These are phyloP conservation scores for Neofusicoccum cordaticola DNA, from an alignment of 2,329 filamentous ascomycete species.

Conservation along the genomic window DNA sequence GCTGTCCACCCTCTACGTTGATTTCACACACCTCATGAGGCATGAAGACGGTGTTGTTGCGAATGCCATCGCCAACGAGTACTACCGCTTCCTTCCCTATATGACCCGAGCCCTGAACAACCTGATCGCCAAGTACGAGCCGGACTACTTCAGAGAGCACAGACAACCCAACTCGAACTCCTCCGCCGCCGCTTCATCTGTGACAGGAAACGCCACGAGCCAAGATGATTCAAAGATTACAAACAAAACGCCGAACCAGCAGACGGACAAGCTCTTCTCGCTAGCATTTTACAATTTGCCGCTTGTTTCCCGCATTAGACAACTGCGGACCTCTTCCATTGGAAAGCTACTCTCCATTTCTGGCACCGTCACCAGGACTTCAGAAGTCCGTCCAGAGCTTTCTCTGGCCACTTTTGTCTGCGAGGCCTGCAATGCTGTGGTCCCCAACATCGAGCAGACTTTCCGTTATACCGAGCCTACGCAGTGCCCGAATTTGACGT, in stretches of 20 bases:
- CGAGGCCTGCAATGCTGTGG: slow-evolving; percentile 77
- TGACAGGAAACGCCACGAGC: slow-evolving; percentile 57
- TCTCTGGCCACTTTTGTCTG: slow-evolving; percentile 91
- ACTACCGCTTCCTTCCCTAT: slow-evolving; percentile 93
- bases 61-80: slow-evolving; percentile 81
- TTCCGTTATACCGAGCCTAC: slow-evolving; percentile 97
- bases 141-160: slow-evolving; percentile 90
- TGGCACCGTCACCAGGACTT: slow-evolving; percentile 93
- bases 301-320: slow-evolving; percentile 79
- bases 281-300: slow-evolving; percentile 92
- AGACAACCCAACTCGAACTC: slow-evolving; percentile 75
- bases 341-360: slow-evolving; percentile 93
- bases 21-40: slow-evolving; percentile 77
- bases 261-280: slow-evolving; percentile 94
- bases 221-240: slow-evolving; percentile 49
- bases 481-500: slow-evolving; percentile 85
- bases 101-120: slow-evolving; percentile 86
- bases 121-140: slow-evolving; percentile 90
- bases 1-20: slow-evolving; percentile 83
- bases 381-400: slow-evolving; percentile 91
- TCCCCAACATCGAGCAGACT: slow-evolving; percentile 92
- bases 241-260: slow-evolving; percentile 81
- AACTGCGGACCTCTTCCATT: slow-evolving; percentile 84
- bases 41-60: slow-evolving; percentile 79
- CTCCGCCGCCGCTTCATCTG: slow-evolving; percentile 66